Evolutionary conservation across 1,139 yeast species (phyloP).

Genomic region (Starmera stellimalicola): DNA sequence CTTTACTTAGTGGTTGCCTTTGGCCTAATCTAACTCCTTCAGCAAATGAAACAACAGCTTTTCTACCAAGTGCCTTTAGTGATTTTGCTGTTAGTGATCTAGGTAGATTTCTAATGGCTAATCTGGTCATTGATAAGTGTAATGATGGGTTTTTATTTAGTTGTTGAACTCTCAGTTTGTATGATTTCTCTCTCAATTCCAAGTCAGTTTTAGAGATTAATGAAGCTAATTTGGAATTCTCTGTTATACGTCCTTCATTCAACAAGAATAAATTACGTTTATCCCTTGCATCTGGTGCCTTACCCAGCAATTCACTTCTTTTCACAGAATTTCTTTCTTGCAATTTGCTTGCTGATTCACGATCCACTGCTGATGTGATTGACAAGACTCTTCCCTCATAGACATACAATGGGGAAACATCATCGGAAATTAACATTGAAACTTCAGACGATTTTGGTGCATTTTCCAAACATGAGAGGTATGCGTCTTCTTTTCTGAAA

Average conservation of each 20-base stretch:
- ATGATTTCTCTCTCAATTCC: conserved; percentile 84
- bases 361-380: conserved; percentile 75
- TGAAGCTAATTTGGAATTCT: conserved; percentile 71
- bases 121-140: conserved; percentile 85
- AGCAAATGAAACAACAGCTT: conserved; percentile 94
- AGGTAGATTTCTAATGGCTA: conserved; percentile 90
- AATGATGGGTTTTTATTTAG: conserved; percentile 82
- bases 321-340: conserved; percentile 66
- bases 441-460: conserved; percentile 77
- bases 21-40: conserved; percentile 67
- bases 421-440: conserved; percentile 83
- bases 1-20: conserved; percentile 84
- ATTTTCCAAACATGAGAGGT: conserved; percentile 55
- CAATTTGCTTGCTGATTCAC: conserved; percentile 72
- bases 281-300: conserved; percentile 72
- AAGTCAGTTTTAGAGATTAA: conserved; percentile 62
- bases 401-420: conserved; percentile 80
- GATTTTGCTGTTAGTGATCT: conserved; percentile 86
- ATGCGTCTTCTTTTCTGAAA: conserved; percentile 53
- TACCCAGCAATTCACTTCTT: conserved; percentile 71
- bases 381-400: conserved; percentile 88
- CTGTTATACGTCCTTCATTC: conserved; percentile 89
- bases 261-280: conserved; percentile 75
- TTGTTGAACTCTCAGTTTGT: conserved; percentile 79
- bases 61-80: conserved; percentile 84